Evolutionary conservation across 768 basidiomycete species (phyloP), one percentile per base, ranked within the genome.

Genomic region (Candolleomyces aberdarensis): DNA sequence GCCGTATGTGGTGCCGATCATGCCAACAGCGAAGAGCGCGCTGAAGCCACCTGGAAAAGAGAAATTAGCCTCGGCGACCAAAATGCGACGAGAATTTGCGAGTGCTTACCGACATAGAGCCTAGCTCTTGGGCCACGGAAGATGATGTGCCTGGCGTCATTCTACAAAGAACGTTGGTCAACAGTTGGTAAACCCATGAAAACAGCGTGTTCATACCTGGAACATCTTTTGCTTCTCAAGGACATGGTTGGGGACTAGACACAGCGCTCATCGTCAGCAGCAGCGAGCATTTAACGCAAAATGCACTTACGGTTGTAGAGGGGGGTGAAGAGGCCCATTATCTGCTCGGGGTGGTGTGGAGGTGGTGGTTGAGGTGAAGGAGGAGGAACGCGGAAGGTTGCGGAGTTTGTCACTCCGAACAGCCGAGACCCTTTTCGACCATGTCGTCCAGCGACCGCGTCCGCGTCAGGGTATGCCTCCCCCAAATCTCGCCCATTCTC

Each of bases 381-480:
- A 64, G 58, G 54, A 63, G 41, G 58, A 52, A 64, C 67, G 66
- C 77, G 73, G 77, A 71, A 73, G 66, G 69, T 74, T 76, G 76
- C 77, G 76, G 77, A 79, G 76, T 79, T 79, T 74, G 71, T 69
- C 70, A 72, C 63, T 74, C 74, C 72, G 71, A 69, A 68, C 64
- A 60, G 65, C 76, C 79, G 76, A 79, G 73, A 66, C 72, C 70
- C 65, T 39, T 54, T 31, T 54, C 46, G 60, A 68, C 71, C 72
- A 82, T 80, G 78, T 75, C 79, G 71, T 79, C 77, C 79, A 80
- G 76, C 75, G 90, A 91, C 68, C 88, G 90, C 72, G 85, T 91
- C 68, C 89, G 91, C 66, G 86, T 91, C 67, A 84, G 87, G 76
- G 91, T 91, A 78, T 62, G 89, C 91, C 82, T 65, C 67, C 51